Evolutionary conservation across 192 early-diverging fungal species (phyloP), one percentile per base, ranked within the genome.

Genomic region (Coemansia sp.): DNA sequence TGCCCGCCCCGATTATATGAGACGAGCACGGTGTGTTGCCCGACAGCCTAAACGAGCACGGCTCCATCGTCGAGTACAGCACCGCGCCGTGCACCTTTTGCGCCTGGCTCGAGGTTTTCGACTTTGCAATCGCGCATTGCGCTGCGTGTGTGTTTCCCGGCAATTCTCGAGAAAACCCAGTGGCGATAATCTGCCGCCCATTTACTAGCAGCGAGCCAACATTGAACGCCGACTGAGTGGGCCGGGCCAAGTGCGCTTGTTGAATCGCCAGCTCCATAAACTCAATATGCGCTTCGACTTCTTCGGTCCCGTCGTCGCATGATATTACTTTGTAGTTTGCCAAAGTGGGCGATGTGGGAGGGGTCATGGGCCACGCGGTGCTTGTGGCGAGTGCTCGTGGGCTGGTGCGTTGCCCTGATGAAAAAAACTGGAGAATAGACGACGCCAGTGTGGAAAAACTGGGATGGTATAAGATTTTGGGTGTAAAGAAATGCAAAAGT

Each of bases 1-100:
- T 83, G 0, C 85, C 79, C 1, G 73, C 70, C 20, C 86, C 85
- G 15, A 93, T 75, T 20, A 99, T 74, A 21, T 86, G 78, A 0
- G 90, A 62, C 1, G 85, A 84, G 62, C 97, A 99, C 5, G 92
- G 85, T 31, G 51, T 56, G 54, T 95, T 97, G 2, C 91, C 92
- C 2, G 94, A 96, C 31, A 96, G 71, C 21, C 97, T 83, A 60
- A 79, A 75, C 17, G 90, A 90, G 76, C 97, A 99, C 0, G 97
- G 97, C 74, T 99, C 97, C 97, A 99, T 99, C 0, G 97, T 99
- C 17, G 94, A 92, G 68, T 97, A 99, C 66, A 95, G 91, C 22
- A 87, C 88, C 2, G 83, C 71, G 10, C 86, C 88, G 3, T 17
- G 54, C 34, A 81, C 68, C 63, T 70, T 34, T 22, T 64, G 57